Conservation (phyloP, 305 asterid genomes). For the Fraxinus paxiana region DNA sequence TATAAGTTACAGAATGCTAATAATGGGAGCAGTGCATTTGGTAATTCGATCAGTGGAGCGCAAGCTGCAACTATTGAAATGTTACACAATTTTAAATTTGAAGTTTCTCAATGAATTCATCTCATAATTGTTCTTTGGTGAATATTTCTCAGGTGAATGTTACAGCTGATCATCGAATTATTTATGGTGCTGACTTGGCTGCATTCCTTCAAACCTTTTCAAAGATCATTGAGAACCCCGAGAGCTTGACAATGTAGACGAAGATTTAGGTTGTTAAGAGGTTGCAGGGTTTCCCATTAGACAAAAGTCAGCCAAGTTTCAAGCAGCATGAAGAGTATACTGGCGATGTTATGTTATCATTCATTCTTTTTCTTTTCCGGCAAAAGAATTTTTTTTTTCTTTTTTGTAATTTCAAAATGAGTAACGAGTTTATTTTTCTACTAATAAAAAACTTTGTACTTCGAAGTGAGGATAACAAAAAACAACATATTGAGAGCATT, state of each 20-base stretch:
- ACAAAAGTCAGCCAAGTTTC: conserved; percentile 7
- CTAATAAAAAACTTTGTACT: neutral
- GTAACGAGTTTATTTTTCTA: neutral
- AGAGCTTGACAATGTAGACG: conserved; percentile 79
- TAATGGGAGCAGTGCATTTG: neutral
- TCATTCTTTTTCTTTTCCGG: conserved; percentile 5
- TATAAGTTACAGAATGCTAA: neutral
- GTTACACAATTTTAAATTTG: neutral
- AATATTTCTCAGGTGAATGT: conserved; percentile 59
- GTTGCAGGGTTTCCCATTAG: conserved; percentile 9
- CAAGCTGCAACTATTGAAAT: neutral
- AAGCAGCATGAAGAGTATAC: conserved; percentile 18
- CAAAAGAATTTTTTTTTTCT: neutral
- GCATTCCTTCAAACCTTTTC: conserved; percentile 78
- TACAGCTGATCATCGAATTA: conserved; percentile 82
- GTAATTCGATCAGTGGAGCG: neutral
- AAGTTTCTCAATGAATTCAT: neutral
- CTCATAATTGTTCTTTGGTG: neutral
- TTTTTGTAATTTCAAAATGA: conserved; percentile 4
- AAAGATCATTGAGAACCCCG: conserved; percentile 78
- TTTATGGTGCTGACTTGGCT: conserved; percentile 92
- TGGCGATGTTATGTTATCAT: conserved; percentile 14
- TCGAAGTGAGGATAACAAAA: neutral
- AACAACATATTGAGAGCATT: neutral
- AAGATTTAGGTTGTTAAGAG: conserved; percentile 14